These are phyloP conservation scores for Macrophomina tecta DNA, from an alignment of 2,329 filamentous ascomycete species.

Conservation along the genomic window DNA sequence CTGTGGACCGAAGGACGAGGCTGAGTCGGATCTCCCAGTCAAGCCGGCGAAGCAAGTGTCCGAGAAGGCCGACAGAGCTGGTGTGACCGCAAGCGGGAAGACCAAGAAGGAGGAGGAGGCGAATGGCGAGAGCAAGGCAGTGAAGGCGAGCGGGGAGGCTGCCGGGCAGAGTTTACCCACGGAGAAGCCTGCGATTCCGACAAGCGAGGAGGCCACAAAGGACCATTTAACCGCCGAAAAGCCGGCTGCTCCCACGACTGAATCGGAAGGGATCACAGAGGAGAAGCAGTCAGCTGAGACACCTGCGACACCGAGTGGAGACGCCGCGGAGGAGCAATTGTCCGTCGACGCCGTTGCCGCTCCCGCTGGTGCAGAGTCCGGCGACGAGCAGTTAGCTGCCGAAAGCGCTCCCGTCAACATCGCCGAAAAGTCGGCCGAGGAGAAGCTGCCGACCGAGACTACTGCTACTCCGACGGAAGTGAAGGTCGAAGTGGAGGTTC, in stretches of 20 bases:
- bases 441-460: not conserved
- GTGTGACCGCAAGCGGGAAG: slow-evolving; percentile 14
- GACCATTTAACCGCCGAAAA: slow-evolving; percentile 25
- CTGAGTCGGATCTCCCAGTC: slow-evolving; percentile 8
- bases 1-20: slow-evolving; percentile 22
- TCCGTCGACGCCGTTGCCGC: not conserved
- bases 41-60: slow-evolving; percentile 22
- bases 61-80: slow-evolving; percentile 18
- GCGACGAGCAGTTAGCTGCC: slow-evolving; percentile 6
- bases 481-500: not conserved
- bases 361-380: not conserved
- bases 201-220: slow-evolving; percentile 23
- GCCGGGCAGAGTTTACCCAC: not conserved
- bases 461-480: not conserved
- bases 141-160: not conserved
- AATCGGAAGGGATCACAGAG: slow-evolving; percentile 8
- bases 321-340: not conserved
- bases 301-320: not conserved
- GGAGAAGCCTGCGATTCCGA: slow-evolving; percentile 6
- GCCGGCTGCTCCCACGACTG: slow-evolving; percentile 13
- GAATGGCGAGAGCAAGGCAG: not conserved
- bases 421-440: slow-evolving; percentile 1
- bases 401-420: not conserved
- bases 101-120: slow-evolving; percentile 14
- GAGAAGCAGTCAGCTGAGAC: slow-evolving; percentile 2